Conservation (phyloP, 768 basidiomycete genomes). For the Calvatia gigantea region DNA sequence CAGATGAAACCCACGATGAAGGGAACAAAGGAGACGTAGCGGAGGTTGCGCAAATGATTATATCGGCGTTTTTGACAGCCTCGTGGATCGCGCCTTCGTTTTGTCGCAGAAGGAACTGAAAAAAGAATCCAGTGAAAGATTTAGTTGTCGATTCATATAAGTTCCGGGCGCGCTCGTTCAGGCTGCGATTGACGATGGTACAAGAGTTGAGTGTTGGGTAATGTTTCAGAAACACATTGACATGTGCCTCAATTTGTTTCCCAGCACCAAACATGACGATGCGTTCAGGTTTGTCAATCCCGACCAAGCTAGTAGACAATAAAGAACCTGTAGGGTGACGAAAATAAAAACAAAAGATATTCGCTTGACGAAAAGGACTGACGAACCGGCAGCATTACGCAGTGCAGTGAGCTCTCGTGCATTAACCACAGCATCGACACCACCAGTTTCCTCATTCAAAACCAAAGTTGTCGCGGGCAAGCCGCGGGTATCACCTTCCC, state of each 20-base stretch:
- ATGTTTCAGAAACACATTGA: conserved; percentile 54
- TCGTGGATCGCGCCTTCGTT: conserved; percentile 18
- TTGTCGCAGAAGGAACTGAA: conserved; percentile 18
- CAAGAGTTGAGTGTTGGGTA: conserved; percentile 52
- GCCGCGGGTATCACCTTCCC: conserved; percentile 41
- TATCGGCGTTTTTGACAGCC: conserved; percentile 38
- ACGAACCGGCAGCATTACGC: conserved; percentile 74
- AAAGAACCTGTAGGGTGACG: conserved; percentile 50
- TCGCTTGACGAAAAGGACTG: background rate
- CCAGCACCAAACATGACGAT: conserved; percentile 74
- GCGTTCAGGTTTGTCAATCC: conserved; percentile 32
- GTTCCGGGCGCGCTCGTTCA: conserved; percentile 40
- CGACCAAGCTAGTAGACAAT: conserved; percentile 57
- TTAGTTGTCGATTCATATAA: conserved; percentile 28
- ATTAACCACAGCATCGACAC: conserved; percentile 74
- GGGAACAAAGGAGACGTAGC: conserved; percentile 70
- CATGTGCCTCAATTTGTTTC: conserved; percentile 63
- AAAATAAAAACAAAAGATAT: background rate
- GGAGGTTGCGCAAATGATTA: conserved; percentile 78
- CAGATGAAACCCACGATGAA: conserved; percentile 54
- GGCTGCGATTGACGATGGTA: conserved; percentile 61
- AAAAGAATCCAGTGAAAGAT: conserved; percentile 22
- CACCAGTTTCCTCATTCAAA: conserved; percentile 66
- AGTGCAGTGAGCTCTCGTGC: conserved; percentile 75
- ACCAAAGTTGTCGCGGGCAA: conserved; percentile 77